Evolutionary conservation across 2,329 filamentous ascomycete genomes (phyloP), one percentile per base, ranked within the genome.

Genomic region (Apiospora malaysiana): DNA sequence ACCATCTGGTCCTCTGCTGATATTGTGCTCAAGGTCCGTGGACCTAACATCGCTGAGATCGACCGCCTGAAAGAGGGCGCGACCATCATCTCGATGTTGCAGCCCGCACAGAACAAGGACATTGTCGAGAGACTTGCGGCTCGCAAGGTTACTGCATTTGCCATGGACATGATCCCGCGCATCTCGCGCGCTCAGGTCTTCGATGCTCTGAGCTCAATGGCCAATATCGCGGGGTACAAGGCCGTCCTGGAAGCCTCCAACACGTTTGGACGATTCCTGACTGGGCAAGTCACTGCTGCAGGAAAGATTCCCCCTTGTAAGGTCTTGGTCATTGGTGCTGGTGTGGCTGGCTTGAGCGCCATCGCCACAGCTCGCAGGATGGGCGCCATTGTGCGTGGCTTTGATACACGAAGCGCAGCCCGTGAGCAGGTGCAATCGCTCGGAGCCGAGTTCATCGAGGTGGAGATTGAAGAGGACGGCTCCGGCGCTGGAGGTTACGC

Each of bases 221-320:
- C 94, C 72, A 97, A 97, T 76, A 97, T 97, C 82, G 93, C 94
- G 27, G 94, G 94, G 0, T 97, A 97, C 83, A 97, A 97, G 81
- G 94, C 94, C 51, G 93, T 97, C 1, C 84, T 97, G 59, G 94
- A 97, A 81, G 94, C 94, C 1, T 95, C 93, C 18, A 97, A 97
- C 81, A 90, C 92, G 73, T 97, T 97, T 81, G 94, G 94, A 69
- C 90, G 94, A 65, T 97, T 97, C 78, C 82, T 97, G 75, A 97
- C 94, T 16, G 94, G 94, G 40, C 94, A 97, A 80, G 93, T 95
- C 21, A 97, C 94, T 5, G 94, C 94, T 68, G 94, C 94, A 69
- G 94, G 94, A 66, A 91, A 96, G 86, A 96, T 97, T 45, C 94
- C 94, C 0, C 94, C 94, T 4, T 94, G 93, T 79, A 97, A 97